Evolutionary conservation across 1,284 basidiomycete species (phyloP).

Genomic region (Cutaneotrichosporon dermatis): DNA sequence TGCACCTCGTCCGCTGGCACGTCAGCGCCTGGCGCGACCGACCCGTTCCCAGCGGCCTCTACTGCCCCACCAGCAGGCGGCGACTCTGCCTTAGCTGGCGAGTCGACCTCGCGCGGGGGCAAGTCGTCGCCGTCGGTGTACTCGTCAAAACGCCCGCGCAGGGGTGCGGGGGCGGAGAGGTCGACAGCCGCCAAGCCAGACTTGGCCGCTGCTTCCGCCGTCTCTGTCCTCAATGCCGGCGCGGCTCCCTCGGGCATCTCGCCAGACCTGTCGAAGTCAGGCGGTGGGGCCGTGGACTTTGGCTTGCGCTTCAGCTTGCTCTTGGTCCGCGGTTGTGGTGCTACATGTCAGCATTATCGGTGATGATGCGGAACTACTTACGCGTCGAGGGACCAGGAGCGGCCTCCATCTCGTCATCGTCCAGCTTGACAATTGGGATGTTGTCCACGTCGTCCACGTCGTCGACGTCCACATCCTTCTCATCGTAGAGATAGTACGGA

Average conservation of each 20-base stretch:
- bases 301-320: slow-evolving; percentile 11
- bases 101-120: not conserved
- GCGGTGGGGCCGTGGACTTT: slow-evolving; percentile 27
- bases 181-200: slow-evolving; percentile 44
- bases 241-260: slow-evolving; percentile 73
- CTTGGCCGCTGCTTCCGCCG: not conserved
- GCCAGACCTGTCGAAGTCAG: slow-evolving; percentile 64
- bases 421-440: slow-evolving; percentile 77
- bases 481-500: slow-evolving; percentile 72
- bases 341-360: not conserved
- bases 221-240: slow-evolving; percentile 18
- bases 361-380: slow-evolving; percentile 8
- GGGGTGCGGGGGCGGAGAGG: slow-evolving; percentile 7
- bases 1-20: slow-evolving; percentile 30
- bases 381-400: slow-evolving; percentile 32
- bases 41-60: not conserved
- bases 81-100: too few species aligned
- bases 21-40: slow-evolving; percentile 8
- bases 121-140: slow-evolving; percentile 56
- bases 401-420: slow-evolving; percentile 50
- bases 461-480: slow-evolving; percentile 58
- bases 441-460: slow-evolving; percentile 63
- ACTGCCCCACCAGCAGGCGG: too few species aligned
- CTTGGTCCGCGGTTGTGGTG: slow-evolving; percentile 2
- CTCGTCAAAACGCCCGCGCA: slow-evolving; percentile 54